Base-by-base conservation (phyloP, 2,329 filamentous ascomycete genomes). In the Exserohilum rostratum region DNA sequence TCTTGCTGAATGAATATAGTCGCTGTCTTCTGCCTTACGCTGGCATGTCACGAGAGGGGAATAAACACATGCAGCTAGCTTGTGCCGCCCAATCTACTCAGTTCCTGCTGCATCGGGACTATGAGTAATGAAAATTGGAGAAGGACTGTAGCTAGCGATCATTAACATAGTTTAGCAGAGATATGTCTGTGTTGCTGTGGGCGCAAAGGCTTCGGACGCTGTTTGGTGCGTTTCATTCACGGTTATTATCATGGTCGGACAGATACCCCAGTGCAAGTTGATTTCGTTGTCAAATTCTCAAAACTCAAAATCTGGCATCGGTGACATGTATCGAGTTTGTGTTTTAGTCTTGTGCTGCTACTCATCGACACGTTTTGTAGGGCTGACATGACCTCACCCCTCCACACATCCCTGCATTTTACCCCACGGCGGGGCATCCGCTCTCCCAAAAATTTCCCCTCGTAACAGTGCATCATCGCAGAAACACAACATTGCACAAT, bases 371-470 rank as follows among this genome's bases (percentile, higher is more conserved):
- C 27, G n/a, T 7, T 31, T 35, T 25, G n/a, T 51, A 57, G 34
- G 62, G 65, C 50, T 71, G 60, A 65, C 39, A 37, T 52, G 50
- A 60, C 47, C 52, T 58, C 52, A 58, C 46, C 18, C 42, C 18
- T 45, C 44, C 22, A 33, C 43, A 40, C 30, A 61, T 51, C 55
- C 55, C 55, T 62, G 53, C 44, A 58, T 22, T 35, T 46, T 64
- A 60, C 61, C 60, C 61, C 61, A 61, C 61, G 57, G 60, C 53
- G 61, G 61, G 61, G 60, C 50, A 61, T 15, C 25, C 40, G 43
- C 47, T 9, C 29, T 29, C 46, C 55, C 53, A 64, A 65, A 61
- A 62, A 62, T 54, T 61, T 62, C 46, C 53, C 55, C n/a, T 40
- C 48, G 46, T 42, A 43, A 52, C 38, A 39, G 45, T 12, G 20